Evolutionary conservation across 2,329 filamentous ascomycete genomes (phyloP), one percentile per base, ranked within the genome.

Genomic region (Leptographium wingfieldii): DNA sequence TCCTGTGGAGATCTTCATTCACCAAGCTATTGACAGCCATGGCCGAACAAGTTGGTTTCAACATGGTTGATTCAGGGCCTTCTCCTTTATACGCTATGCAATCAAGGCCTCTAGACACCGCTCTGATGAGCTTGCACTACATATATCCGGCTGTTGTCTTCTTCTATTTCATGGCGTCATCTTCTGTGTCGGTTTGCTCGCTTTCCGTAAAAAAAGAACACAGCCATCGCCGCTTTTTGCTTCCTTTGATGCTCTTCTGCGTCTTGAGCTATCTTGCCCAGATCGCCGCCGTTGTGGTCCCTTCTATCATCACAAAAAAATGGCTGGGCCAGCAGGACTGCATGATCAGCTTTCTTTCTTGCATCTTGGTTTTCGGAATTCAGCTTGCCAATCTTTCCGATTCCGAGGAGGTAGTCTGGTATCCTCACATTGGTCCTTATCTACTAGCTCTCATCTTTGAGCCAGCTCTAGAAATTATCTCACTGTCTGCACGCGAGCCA

Each of bases 341-440:
- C 48, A 73, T 78, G 62, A 77, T 88, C 59, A 81, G 83, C 59
- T 73, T 80, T 46, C 71, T 88, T 31, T 80, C 84, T 1, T 86
- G 82, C 59, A 74, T 84, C 54, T 71, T 88, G 33, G 75, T 83
- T n/a, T 89, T 85, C 69, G 79, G 81, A 3, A 77, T 85, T 16
- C 76, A 86, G 65, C 73, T 83, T 61, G 75, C 80, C 49, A 76
- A 76, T 25, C 74, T 87, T 16, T 71, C 75, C 2, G 79, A 82
- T 58, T 73, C 74, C 22, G 68, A 74, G 35, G 73, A 76, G 57
- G 75, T 77, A 2, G 75, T 82, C 11, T 85, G 83, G 77, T 83
- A 85, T 65, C 83, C 85, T 0, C 84, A 83, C 63, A 80, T 80
- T 63, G 84, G 83, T 22, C 80, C 81, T 14, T 87, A 85, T 77